Evolutionary conservation across 2,329 filamentous ascomycete species (phyloP).

Genomic region (Orbilia oligospora): DNA sequence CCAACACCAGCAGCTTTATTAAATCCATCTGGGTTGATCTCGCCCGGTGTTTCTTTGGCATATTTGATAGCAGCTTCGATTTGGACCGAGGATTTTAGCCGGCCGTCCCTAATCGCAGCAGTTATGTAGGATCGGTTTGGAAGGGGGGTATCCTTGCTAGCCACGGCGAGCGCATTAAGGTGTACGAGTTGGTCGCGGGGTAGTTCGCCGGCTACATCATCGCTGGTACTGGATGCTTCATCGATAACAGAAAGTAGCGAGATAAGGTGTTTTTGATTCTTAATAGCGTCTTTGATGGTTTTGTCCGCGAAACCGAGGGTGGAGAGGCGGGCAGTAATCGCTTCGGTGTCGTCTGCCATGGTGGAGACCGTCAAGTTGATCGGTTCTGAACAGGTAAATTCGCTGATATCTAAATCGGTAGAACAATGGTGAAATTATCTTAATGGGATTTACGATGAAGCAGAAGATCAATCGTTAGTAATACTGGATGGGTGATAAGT

Average conservation of each 20-base stretch:
- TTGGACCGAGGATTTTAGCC: slow-evolving; percentile 62
- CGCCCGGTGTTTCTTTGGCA: slow-evolving; percentile 60
- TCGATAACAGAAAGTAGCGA: slow-evolving; percentile 61
- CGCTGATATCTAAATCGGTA: background rate
- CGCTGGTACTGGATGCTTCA: slow-evolving; percentile 54
- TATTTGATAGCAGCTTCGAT: slow-evolving; percentile 63
- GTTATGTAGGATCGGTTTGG: slow-evolving; percentile 61
- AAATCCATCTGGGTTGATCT: slow-evolving; percentile 53
- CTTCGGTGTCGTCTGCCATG: slow-evolving; percentile 62
- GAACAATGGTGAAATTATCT: background rate
- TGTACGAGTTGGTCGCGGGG: slow-evolving; percentile 56
- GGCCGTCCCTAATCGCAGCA: slow-evolving; percentile 61
- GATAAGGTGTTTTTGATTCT: slow-evolving; percentile 63
- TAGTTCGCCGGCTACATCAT: slow-evolving; percentile 26
- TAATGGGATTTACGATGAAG: background rate
- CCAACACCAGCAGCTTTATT: slow-evolving; percentile 63
- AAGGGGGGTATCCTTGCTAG: slow-evolving; percentile 60
- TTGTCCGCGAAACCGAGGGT: slow-evolving; percentile 63
- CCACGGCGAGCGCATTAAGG: slow-evolving; percentile 61
- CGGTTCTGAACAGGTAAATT: background rate
- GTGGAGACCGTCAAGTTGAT: slow-evolving; percentile 4
- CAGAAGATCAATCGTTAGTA: background rate
- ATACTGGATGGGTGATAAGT: background rate
- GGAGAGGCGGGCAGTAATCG: slow-evolving; percentile 60
- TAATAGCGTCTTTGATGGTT: slow-evolving; percentile 63